Evolutionary conservation across 2,329 filamentous ascomycete species (phyloP), one percentile per base, ranked within the genome.

Genomic region (Monilinia polystroma): DNA sequence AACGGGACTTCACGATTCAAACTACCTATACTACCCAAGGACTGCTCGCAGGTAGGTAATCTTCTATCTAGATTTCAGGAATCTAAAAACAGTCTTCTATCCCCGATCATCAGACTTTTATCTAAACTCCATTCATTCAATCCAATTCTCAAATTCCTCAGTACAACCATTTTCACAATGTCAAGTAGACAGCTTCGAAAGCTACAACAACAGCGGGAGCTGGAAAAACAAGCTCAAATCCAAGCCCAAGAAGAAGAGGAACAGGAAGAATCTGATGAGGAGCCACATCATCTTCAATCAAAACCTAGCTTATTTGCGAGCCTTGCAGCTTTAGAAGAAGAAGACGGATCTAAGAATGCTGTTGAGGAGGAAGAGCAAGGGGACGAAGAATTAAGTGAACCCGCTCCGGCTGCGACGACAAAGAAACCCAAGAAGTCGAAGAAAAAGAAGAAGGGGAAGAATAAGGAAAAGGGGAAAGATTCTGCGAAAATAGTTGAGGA

Each of bases 401-500:
- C 76, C n/a, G 75, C 75, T 14, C 68, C 73, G 14, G 38, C 38
- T 7, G 45, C 56, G 47, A 32, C 47, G 2, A 66, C 72, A 66
- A 69, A 80, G 77, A 84, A 81, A 74, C 79, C 81, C 69, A 87
- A 83, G 73, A 88, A 86, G 75, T 85, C 85, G 76, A 84, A 81
- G 72, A 83, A 82, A 71, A 82, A 80, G 72, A 76, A 72, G 55
- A 75, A 79, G 54, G 76, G 53, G 10, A 73, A 72, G n/a, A 73
- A 76, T 20, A 73, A 75, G 59, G 59, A 38, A 20, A 65, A 65
- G 55, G 41, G 14, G 2, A 66, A 63, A 63, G 65, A 63, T 29
- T 18, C 26, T 8, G 43, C 38, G 32, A 64, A 66, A 2, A 64
- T 38, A 3, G 69, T 72, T 54, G 69, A 75, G 2, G 71, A 76